Conservation (phyloP, 306 rosid genomes). For the Neltuma alba region DNA sequence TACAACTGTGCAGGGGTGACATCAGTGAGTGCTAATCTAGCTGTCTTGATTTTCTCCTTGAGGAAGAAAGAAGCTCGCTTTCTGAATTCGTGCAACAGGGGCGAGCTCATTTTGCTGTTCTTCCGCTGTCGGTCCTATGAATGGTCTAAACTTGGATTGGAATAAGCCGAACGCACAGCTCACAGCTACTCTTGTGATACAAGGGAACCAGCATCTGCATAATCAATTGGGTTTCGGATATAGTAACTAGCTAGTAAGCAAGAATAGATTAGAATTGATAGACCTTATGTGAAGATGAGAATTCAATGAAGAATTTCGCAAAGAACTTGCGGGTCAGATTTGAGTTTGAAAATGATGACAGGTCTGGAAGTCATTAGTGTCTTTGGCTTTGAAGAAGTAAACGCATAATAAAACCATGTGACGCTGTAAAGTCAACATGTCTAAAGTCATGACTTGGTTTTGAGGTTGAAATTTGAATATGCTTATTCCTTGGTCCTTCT, state of each 20-base stretch:
- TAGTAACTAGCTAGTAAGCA: background rate
- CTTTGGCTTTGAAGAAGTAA: constrained; percentile 9
- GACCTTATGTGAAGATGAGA: constrained; percentile 11
- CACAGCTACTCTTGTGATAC: background rate
- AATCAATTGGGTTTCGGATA: background rate
- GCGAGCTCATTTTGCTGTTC: constrained; percentile 37
- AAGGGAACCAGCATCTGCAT: background rate
- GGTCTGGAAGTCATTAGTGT: background rate
- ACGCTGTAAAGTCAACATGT: constrained; percentile 36
- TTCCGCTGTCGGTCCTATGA: constrained; percentile 32
- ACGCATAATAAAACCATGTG: background rate
- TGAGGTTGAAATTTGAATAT: constrained; percentile 11
- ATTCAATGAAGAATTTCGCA: constrained; percentile 22
- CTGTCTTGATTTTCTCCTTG: constrained; percentile 75
- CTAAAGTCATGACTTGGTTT: background rate
- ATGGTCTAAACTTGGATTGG: background rate
- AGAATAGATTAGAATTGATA: constrained; percentile 13
- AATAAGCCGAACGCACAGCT: background rate
- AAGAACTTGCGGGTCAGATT: constrained; percentile 11
- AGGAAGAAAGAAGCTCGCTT: constrained; percentile 83
- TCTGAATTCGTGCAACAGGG: constrained; percentile 62
- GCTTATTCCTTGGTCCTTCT: background rate
- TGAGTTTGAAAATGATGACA: background rate
- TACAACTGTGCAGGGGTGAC: constrained; percentile 78
- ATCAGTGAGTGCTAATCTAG: constrained; percentile 80